Base-by-base conservation (phyloP, 2,329 filamentous ascomycete genomes). In the Colletotrichum viniferum region DNA sequence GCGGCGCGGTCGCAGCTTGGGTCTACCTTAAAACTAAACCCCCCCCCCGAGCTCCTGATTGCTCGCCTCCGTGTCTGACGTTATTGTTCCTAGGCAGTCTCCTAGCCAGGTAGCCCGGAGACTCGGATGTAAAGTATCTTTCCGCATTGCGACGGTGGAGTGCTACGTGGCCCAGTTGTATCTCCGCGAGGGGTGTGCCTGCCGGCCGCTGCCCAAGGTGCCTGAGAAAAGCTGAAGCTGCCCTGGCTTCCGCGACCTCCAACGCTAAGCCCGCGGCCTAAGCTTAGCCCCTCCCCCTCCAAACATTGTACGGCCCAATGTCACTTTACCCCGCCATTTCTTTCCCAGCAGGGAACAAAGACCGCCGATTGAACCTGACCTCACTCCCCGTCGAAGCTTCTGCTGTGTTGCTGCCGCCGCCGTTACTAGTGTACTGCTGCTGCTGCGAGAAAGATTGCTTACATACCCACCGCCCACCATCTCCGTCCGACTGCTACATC, bases 281-380 rank as follows among this genome's bases (percentile, higher is more conserved):
- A 30, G 64, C 55, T 24, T 36, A 62, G 56, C 56, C 56, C 66
- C 55, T 62, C 67, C 67, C 67, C 67, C 67, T 69, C 67, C 56
- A 69, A 69, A 62, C 56, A 62, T 52, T 52, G 43, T 30, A 58
- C 32, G 65, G 67, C 67, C 28, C 55, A 69, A 69, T 69, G 55
- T 61, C 67, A 62, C 67, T 69, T 62, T 69, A 69, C 67, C 67
- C 67, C 67, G 67, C 67, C 36, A 69, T 69, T 52, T 18, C 32
- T 26, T 21, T 21, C 21, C 28, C 24, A 36, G 28, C 65, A 28
- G 0, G 43, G 43, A 52, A 61, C 26, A 32, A 16, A 38, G 30
- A 55, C 60, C 66, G 30, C 38, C 24, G 32, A 55, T n/a, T 34
- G 63, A 66, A 52, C 43, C 48, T 66, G 38, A 63, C 34, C 61